These are phyloP conservation scores for Thermochaetoides thermophila DNA, from an alignment of 495 filamentous ascomycete genomes.

Conservation along the genomic window DNA sequence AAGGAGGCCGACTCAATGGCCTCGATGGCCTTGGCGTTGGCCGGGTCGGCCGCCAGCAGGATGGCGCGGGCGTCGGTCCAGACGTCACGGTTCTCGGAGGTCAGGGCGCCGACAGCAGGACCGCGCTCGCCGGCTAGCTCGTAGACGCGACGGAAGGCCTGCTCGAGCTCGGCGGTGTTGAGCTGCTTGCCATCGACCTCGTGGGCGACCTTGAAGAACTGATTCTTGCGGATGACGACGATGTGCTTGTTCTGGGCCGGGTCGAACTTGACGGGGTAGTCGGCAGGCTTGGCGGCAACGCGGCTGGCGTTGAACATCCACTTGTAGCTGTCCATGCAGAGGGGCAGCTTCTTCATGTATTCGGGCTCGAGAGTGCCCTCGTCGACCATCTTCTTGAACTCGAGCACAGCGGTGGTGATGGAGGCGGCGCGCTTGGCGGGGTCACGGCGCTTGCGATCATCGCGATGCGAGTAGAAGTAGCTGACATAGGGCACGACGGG, in stretches of 20 bases:
- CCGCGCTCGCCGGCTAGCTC: constrained; percentile 51
- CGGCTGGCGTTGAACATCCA: constrained; percentile 98
- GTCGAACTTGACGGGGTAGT: constrained; percentile 72
- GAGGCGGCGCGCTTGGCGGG: constrained; percentile 88
- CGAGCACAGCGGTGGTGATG: constrained; percentile 66
- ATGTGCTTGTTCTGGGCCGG: constrained; percentile 67
- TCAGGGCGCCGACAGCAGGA: constrained; percentile 71
- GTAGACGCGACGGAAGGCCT: constrained; percentile 76
- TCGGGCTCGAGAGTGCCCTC: constrained; percentile 76
- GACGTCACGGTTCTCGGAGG: constrained; percentile 79
- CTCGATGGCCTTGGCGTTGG: constrained; percentile 61
- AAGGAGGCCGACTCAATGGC: constrained; percentile 86
- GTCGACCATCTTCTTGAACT: constrained; percentile 92
- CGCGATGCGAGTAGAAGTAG: constrained; percentile 97
- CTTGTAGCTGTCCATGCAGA: constrained; percentile 94
- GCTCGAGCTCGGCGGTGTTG: constrained; percentile 74
- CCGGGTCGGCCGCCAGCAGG: constrained; percentile 57
- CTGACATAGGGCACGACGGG: constrained; percentile 96
- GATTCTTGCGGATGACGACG: constrained; percentile 82
- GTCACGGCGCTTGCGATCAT: constrained; percentile 76
- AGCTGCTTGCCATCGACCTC: constrained; percentile 67
- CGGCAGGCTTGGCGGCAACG: constrained; percentile 66
- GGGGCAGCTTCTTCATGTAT: constrained; percentile 90
- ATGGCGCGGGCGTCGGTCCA: constrained; percentile 77
- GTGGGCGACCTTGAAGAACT: constrained; percentile 78